Base-by-base conservation (phyloP, 2,329 filamentous ascomycete species). In the Bipolaris cookei region DNA sequence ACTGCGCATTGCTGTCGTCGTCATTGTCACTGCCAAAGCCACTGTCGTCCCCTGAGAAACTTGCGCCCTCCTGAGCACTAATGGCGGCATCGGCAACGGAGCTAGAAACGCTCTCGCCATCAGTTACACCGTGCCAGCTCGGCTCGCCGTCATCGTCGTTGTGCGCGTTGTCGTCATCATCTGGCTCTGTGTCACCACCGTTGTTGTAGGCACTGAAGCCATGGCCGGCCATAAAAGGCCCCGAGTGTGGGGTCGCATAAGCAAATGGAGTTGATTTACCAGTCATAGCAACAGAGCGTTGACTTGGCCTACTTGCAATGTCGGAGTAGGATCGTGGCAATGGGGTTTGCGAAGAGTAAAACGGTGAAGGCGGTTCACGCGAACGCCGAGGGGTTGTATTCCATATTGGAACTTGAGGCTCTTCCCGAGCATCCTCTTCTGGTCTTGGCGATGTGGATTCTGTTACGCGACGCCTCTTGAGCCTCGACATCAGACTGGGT, bases 201-300 rank as follows among this genome's bases (percentile, higher is more conserved):
- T 70, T 62, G 18, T 65, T 66, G 47, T 64, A 70, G 10, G 62
- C 66, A 18, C 56, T 58, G 48, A 67, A 72, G 1, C 43, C 65
- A 18, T 59, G 55, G 2, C 70, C 71, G 14, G 72, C 73, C n/a
- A 74, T 48, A 35, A 76, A 67, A 0, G 68, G 68, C 0, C 74
- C 73, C 67, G 89, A 92, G 69, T 88, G 82, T 0, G 90, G 90
- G 0, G 90, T 93, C 2, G 89, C 88, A 67, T 92, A 92, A n/a
- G 86, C 87, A 62, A 87, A 87, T 1, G 82, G 82, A 0, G 88
- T 89, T 0, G 83, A 56, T 68, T 75, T 65, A 55, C 68, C 66
- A 3, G 61, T 58, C 72, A 68, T 52, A 28, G 65, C 64, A 8
- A 63, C 53, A 38, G 68, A 73, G n/a, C 72, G 66, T 76, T 84